Base-by-base conservation (phyloP, 2,329 filamentous ascomycete genomes). In the Penicillium sp. region DNA sequence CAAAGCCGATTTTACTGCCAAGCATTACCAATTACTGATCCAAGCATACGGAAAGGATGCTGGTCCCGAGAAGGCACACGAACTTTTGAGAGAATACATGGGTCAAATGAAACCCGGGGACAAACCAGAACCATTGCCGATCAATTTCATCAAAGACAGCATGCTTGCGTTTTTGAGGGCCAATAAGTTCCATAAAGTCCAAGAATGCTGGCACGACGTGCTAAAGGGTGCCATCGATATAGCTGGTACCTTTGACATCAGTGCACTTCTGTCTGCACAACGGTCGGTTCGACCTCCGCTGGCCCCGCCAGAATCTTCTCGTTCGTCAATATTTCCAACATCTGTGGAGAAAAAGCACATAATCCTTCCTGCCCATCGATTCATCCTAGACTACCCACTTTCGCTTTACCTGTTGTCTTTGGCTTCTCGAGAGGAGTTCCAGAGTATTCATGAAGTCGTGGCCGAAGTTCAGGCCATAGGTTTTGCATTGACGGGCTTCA, bases 401-500 rank as follows among this genome's bases (percentile, higher is more conserved):
- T 78, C 73, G 34, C 69, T 78, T 42, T 84, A 81, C 65, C 77
- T 87, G 52, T 71, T 73, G 47, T 78, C 79, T 47, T 70, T 87
- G 9, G 70, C 75, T 30, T 65, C 64, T 23, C 82, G 84, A 51
- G 81, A 83, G 55, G 78, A 83, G 44, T 73, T 84, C 7, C 67
- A 72, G 10, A 79, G 77, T 18, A 74, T 90, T 11, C 67, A 78
- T 5, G 55, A 74, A 7, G 72, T 82, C 14, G 70, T 91, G 27
- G 70, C 78, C 19, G 71, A 80, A n/a, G 76, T 92, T 10, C 76
- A 83, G 8, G 68, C 70, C 1, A 79, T 81, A 38, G 93, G 92
- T 10, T 97, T 93, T 75, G 76, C 78, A 27, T 73, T 97, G 53
- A 87, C 90, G 66, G 86, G 83, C 68, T 81, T 81, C 63, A 91